Evolutionary conservation across 129 eudicot species (phyloP), one percentile per base, ranked within the genome.

Genomic region (Arctium lappa): DNA sequence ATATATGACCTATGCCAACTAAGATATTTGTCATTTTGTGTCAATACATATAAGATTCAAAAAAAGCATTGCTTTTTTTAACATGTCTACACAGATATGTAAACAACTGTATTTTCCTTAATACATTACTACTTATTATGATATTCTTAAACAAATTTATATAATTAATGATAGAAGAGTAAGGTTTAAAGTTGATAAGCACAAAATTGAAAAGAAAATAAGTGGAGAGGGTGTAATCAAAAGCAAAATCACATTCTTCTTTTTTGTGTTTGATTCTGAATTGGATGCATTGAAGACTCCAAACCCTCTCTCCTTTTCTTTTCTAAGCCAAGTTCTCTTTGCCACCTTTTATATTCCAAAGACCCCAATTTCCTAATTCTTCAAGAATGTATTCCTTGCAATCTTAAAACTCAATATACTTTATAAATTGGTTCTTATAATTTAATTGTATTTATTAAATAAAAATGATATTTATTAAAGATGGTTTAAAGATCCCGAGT

Each of bases 311-410:
- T 50, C 77, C 62, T 33, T 76, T 72, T 71, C 8, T 60, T 69
- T 71, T 72, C 82, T 11, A 46, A 72, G 80, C 69, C 83, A 79
- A 73, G 69, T 84, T 84, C 83, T 5, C 68, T 79, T 84, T 84
- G 80, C 53, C 83, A 79, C 87, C 75, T 60, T 33, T 37, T 79
- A 84, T 71, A 77, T 83, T 84, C 79, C 83, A 32, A 78, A 84
- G 75, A 84, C 83, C 86, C 66, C 74, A 78, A 84, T 39, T 72
- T 71, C 22, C 16, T 40, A 78, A 50, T 81, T 56, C 73, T 72
- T 36, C 79, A 78, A 79, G 87, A 79, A 79, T 78, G 69, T 84
- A 79, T 84, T 79, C 87, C 44, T 79, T 84, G 48, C 63, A 73
- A 79, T 84, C 79, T 83, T 83, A 31, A 36, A 77, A 77, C 40